These are phyloP conservation scores for Rhodamnia rubescens DNA, from an alignment of 345 rosid genomes.

Conservation along the genomic window DNA sequence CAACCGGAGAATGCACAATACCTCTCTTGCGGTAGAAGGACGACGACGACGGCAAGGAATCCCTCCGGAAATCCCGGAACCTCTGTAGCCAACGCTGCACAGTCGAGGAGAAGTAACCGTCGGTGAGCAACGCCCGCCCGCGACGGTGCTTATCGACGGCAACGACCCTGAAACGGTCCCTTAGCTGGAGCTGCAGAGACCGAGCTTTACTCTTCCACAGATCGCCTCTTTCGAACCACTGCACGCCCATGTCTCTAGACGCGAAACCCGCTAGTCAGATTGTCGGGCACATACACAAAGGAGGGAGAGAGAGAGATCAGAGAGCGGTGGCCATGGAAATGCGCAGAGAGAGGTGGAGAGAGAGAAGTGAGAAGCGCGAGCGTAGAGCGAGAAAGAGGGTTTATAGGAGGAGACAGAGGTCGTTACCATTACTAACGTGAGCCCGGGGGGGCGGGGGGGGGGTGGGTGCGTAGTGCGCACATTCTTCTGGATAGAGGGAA, in stretches of 20 bases:
- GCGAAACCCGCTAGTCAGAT: not conserved
- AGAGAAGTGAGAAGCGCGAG: not conserved
- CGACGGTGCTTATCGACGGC: conserved; percentile 49
- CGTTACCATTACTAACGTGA: not conserved
- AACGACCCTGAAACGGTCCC: conserved; percentile 69
- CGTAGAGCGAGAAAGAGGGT: not conserved
- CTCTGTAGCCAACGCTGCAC: conserved; percentile 53
- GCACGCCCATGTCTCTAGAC: conserved; percentile 26
- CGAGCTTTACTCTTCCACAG: conserved; percentile 72
- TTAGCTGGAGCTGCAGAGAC: conserved; percentile 52
- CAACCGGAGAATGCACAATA: not conserved
- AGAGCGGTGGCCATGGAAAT: not conserved
- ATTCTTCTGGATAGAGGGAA: not conserved
- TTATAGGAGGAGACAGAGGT: not conserved
- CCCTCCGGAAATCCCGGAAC: conserved; percentile 63
- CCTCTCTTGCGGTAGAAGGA: conserved; percentile 75
- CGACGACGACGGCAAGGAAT: conserved; percentile 70
- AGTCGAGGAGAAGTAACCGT: conserved; percentile 49
- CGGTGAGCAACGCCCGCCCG: conserved; percentile 28
- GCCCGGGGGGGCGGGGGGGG: not conserved
- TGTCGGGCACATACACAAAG: not conserved
- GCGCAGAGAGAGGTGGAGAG: not conserved
- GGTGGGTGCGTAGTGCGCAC: not conserved
- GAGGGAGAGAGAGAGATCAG: not conserved
- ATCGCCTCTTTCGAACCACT: conserved; percentile 55